These are phyloP conservation scores for Phytophthora fragariae DNA, from an alignment of 352 stramenopile species.

Conservation along the genomic window DNA sequence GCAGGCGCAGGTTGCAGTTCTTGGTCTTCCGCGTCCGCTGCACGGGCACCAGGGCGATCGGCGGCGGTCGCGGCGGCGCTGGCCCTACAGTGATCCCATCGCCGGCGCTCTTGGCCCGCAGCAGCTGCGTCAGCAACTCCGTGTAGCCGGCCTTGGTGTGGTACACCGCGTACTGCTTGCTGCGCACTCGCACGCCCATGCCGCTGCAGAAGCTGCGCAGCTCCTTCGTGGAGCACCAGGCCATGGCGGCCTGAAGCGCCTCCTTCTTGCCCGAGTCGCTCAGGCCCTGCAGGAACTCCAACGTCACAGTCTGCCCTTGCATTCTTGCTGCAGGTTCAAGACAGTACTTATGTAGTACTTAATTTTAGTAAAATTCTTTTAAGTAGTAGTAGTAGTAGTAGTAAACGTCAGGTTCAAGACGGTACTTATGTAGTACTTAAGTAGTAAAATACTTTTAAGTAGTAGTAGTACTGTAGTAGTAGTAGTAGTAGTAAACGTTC, in stretches of 20 bases:
- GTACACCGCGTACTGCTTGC: conserved; percentile 35
- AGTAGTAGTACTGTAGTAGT: no score
- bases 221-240: conserved; percentile 30
- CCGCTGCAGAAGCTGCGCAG: conserved; percentile 28
- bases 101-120: conserved; percentile 17
- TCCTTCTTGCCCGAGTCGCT: conserved; percentile 25
- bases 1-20: conserved; percentile 35
- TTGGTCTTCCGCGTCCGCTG: conserved; percentile 31
- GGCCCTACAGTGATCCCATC: conserved; percentile 15
- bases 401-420: no score
- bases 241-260: conserved; percentile 26
- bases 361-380: no score
- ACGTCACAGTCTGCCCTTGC: conserved; percentile 18
- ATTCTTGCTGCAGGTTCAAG: background rate
- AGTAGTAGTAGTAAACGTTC: no score
- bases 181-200: conserved; percentile 28
- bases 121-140: conserved; percentile 27
- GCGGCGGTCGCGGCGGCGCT: background rate
- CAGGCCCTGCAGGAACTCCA: conserved; percentile 33
- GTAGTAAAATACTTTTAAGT: no score
- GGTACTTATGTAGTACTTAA: no score
- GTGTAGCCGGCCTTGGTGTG: conserved; percentile 33
- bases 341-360: no score
- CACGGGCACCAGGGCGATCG: conserved; percentile 8
- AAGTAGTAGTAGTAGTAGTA: no score